Percentiles rank a stretch among this genome's conserved stretches.
Evolutionary conservation across 352 stramenopile genomes (phyloP).

Genomic region (Globisporangium nunn): DNA sequence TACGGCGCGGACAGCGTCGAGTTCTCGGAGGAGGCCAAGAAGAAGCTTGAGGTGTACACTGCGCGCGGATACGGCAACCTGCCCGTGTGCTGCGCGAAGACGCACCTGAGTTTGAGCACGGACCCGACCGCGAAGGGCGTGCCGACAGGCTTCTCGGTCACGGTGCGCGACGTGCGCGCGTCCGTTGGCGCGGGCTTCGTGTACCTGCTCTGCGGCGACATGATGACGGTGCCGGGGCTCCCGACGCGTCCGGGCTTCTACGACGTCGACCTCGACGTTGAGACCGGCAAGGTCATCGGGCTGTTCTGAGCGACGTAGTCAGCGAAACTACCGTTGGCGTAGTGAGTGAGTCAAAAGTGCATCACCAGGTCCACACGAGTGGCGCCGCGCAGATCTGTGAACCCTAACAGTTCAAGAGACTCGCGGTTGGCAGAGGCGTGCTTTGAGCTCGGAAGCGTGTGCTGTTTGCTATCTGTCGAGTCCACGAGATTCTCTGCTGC

Average conservation of each 20-base stretch:
- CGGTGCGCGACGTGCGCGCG: conserved; percentile 92
- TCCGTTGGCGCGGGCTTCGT: conserved; percentile 96
- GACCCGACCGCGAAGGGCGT: conserved; percentile 92
- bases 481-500: not conserved
- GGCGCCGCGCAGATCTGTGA: not conserved
- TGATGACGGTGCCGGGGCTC: conserved; percentile 99
- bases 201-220: conserved; percentile 93
- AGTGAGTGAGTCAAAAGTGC: not conserved
- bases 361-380: too few species aligned
- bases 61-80: conserved; percentile 56
- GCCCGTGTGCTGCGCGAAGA: conserved; percentile 98
- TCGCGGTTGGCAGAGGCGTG: too few species aligned
- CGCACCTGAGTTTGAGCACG: conserved; percentile 96
- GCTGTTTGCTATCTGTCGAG: not conserved
- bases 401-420: not conserved
- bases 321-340: too few species aligned
- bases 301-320: conserved; percentile 69
- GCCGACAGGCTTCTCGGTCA: conserved; percentile 91
- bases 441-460: not conserved
- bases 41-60: conserved; percentile 92
- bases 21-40: conserved; percentile 90
- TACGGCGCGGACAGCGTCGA: conserved; percentile 95
- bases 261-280: conserved; percentile 95
- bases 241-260: conserved; percentile 97
- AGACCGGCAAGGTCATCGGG: conserved; percentile 94